Conservation (phyloP, 371 early-diverging fungal genomes). For the Batrachochytrium dendrobatidis region DNA sequence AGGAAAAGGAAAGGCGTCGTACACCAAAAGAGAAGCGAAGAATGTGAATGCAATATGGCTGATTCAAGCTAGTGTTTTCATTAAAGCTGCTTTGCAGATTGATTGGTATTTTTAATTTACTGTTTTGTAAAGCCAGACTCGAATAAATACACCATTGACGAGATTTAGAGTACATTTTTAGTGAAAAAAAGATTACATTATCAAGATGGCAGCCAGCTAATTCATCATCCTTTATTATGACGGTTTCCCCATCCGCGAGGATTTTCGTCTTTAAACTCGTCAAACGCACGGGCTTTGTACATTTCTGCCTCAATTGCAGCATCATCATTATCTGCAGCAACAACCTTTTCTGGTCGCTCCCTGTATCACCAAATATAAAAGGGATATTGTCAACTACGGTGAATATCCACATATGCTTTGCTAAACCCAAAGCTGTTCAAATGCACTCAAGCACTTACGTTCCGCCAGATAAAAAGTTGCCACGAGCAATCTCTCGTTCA, state of each 20-base stretch:
- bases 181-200: too few relatives aligned
- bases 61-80: too few relatives aligned
- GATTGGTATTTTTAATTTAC: too few relatives aligned
- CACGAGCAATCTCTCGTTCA: conserved; percentile 75
- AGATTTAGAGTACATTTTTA: too few relatives aligned
- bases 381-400: not conserved
- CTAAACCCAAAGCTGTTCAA: not conserved
- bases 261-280: conserved; percentile 87
- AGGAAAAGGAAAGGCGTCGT: conserved; percentile 34
- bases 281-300: conserved; percentile 78
- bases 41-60: conserved; percentile 25
- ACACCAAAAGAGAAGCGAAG: conserved; percentile 38
- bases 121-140: too few relatives aligned
- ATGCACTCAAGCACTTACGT: conserved; percentile 42
- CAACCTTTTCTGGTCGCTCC: conserved; percentile 50
- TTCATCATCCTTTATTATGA: conserved; percentile 37
- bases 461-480: conserved; percentile 80
- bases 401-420: conserved; percentile 1
- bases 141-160: too few relatives aligned
- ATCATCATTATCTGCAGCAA: conserved; percentile 71
- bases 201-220: not conserved
- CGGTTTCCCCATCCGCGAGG: conserved; percentile 87
- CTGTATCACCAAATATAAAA: not conserved
- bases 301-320: conserved; percentile 75
- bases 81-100: too few relatives aligned